phyloP scores from a whole-genome alignment of 306 rosid species.

The Quercus berberidifolia region DNA sequence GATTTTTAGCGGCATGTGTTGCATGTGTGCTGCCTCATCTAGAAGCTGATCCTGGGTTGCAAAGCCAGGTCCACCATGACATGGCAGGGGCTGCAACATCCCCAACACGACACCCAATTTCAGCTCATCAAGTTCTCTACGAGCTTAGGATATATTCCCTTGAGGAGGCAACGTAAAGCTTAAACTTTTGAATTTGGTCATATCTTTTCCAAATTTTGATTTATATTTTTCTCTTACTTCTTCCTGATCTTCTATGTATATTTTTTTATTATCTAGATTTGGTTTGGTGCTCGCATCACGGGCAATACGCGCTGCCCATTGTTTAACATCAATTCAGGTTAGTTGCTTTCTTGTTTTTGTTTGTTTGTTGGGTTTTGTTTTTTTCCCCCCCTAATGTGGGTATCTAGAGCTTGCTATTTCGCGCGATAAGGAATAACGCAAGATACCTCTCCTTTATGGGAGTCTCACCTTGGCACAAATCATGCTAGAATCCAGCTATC shows the following conservation, averaged over 20 bases:
- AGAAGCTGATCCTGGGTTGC: slow-evolving; percentile 83
- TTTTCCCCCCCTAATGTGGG: no score
- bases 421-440: no score
- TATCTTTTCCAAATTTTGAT: slow-evolving; percentile 8
- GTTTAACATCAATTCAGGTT: slow-evolving; percentile 97
- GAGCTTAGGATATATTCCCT: slow-evolving; percentile 96
- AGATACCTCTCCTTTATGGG: no score
- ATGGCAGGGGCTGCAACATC: slow-evolving; percentile 69
- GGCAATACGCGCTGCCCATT: slow-evolving; percentile 96
- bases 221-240: slow-evolving; percentile 13
- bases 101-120: slow-evolving; percentile 93
- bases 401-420: no score
- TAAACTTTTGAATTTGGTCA: slow-evolving; percentile 1
- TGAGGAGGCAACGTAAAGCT: slow-evolving; percentile 81
- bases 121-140: slow-evolving; percentile 87
- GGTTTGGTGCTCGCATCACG: slow-evolving; percentile 86
- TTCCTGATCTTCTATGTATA: slow-evolving; percentile 12
- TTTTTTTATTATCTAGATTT: slow-evolving; percentile 42
- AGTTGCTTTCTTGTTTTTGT: slow-evolving; percentile 18
- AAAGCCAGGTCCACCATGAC: slow-evolving; percentile 59
- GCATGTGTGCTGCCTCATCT: slow-evolving; percentile 88
- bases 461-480: no score
- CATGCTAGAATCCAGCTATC: no score
- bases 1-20: slow-evolving; percentile 96
- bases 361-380: no score